Evolutionary conservation across 2,329 filamentous ascomycete species (phyloP), one percentile per base, ranked within the genome.

Genomic region (Tolypocladium capitatum): DNA sequence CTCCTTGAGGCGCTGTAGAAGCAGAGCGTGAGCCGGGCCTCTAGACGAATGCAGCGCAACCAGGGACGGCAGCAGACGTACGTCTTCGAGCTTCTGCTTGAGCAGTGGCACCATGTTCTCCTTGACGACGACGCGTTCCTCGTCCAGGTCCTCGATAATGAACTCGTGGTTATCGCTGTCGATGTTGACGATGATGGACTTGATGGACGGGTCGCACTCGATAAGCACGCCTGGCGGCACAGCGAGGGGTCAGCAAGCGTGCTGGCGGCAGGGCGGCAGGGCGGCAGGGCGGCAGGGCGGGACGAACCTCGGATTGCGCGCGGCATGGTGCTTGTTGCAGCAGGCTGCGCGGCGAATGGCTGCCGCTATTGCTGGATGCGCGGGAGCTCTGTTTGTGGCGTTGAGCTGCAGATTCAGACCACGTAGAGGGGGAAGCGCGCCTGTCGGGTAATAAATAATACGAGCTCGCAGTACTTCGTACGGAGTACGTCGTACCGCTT

Each of bases 161-260:
- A 80, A 86, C 53, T 83, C 80, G 64, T 89, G 80, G 55, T 75
- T 74, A 49, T 78, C 71, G 57, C 71, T 76, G 65, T 91, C 83
- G 55, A 91, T 85, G 58, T 81, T 84, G 56, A 86, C 72, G 59
- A 91, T 83, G 70, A 90, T 88, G 53, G 86, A 84, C 67, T 89
- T 90, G 74, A 91, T 89, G 41, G 84, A 86, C n/a, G 86, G 83
- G 62, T 91, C 86, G 66, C 84, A 88, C 65, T 88, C 80, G 65
- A 91, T 80, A 53, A 91, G 75, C 28, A 86, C 81, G 52, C 85
- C 85, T 78, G 48, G 24, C 16, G 2, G 24, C 16, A 28, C 10
- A 21, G 30, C 11, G 34, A 27, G 20, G 4, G 27, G 41, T 27
- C 20, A 41, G 53, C 53, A 43, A 49, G 48, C 14, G 43, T 41